Evolutionary conservation across 306 rosid genomes (phyloP), one percentile per base, ranked within the genome.

Genomic region (Medicago arabica): DNA sequence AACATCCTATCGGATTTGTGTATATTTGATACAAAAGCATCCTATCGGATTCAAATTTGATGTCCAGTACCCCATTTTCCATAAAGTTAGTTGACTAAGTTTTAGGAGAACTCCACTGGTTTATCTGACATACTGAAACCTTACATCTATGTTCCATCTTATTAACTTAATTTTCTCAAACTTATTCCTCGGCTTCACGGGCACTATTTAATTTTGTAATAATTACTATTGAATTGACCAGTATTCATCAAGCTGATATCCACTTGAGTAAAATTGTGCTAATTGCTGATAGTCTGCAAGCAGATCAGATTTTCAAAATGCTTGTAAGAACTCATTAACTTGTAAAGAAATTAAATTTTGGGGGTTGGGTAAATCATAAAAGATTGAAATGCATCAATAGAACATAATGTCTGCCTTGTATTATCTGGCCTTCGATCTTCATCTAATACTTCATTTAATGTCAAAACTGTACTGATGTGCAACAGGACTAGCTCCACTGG

Each of bases 401-500:
- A 57, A 57, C 16, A 46, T 46, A 46, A 18, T 23, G 14, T 28
- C 67, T 76, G 64, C 18, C 28, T 72, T 75, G 7, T 68, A 71
- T 71, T 46, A 36, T 39, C 41, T 68, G 55, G 12, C 41, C 61
- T 69, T 28, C 28, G 60, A 76, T 84, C 61, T 75, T 79, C 78
- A 21, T 66, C 72, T 47, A 43, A 49, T 59, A 65, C 69, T 79
- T 28, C 4, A 14, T 77, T 74, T 80, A 40, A 77, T 70, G 61
- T 75, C 73, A 66, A 53, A 72, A 55, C 50, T 86, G 79, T 70
- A 74, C 61, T 80, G 81, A 73, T 83, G 84, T 73, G 51, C 62
- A 76, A 78, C 81, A 92, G 99, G 97, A 79, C 69, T 78, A 68
- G 89, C 87, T 76, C 86, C 91, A 1, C 69, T 92, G 85, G 97